Evolutionary conservation across 2,329 filamentous ascomycete species (phyloP), one percentile per base, ranked within the genome.

Genomic region (Coleophoma eucalyptorum): DNA sequence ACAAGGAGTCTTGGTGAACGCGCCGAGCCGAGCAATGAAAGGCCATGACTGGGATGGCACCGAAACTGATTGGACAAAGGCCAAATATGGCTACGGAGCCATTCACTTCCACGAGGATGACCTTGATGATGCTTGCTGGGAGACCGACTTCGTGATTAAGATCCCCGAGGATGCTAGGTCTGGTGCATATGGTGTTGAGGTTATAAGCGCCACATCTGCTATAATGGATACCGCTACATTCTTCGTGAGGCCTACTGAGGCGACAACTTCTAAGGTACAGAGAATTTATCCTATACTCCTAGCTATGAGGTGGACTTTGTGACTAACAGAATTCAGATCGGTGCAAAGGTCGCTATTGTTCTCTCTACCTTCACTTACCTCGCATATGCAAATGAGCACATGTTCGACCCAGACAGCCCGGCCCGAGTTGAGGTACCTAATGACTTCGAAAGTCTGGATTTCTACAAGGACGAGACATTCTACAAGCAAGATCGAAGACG

Each of bases 41-140:
- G 65, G 67, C 4, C 50, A 67, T 43, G 56, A 69, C 50, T 69
- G 64, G 61, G 64, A 69, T 43, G 63, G 57, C 4, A 57, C 55
- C 12, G 60, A 66, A 37, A 45, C 50, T 4, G 62, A 65, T 48
- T 70, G 67, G 67, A 69, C 60, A 19, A 52, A 58, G 21, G 66
- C 67, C 1, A 56, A 54, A 26, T 66, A 60, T 33, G 67, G 67
- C 1, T 69, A 67, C 48, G 66, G 67, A 7, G 67, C 67, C 1
- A 70, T 70, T 40, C 67, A 70, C 49, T 70, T 70, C 53, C 67
- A 70, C 50, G 67, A 70, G 18, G 67, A 70, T 46, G 67, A 70
- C 49, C 49, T 69, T 7, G 67, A 70, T 51, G 68, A 70, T 54
- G 67, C 68, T 3, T 54, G 48, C 6, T 69, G 65, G 67, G 58